These are phyloP conservation scores for Lentinula novae-zelandiae DNA, from an alignment of 1,284 basidiomycete species.

Conservation along the genomic window DNA sequence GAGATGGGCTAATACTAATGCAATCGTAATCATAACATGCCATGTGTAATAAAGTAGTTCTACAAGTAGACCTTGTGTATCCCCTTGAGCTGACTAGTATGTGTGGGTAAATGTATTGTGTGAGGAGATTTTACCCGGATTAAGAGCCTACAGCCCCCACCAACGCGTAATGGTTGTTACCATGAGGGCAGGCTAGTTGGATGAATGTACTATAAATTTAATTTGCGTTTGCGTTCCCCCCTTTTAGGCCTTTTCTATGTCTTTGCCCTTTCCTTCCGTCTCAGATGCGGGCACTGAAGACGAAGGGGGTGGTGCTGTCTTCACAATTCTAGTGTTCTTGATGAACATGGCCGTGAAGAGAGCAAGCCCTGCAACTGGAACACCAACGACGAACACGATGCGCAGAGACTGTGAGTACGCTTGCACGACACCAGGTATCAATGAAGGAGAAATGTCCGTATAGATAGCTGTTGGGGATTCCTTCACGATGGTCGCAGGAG, in stretches of 20 bases:
- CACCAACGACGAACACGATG: background rate
- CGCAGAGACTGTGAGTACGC: background rate
- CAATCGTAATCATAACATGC: no score
- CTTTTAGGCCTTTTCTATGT: background rate
- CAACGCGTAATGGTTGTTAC: no score
- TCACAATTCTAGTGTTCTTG: background rate
- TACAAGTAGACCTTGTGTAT: background rate
- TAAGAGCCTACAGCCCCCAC: no score
- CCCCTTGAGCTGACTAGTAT: background rate
- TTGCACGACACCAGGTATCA: background rate
- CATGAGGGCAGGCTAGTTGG: no score
- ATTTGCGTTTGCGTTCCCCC: background rate
- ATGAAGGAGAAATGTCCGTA: background rate
- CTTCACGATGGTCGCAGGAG: background rate
- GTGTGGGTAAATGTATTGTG: background rate
- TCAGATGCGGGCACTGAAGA: background rate
- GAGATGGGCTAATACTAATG: no score
- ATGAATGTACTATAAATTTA: no score
- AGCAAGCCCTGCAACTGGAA: background rate
- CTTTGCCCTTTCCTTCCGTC: background rate
- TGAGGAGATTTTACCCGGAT: background rate
- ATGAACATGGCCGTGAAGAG: background rate
- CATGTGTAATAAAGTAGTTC: background rate
- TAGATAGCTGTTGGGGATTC: background rate
- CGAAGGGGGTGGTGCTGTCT: background rate